Percentiles rank a stretch among this genome's conserved stretches.
Evolutionary conservation across 2,329 filamentous ascomycete genomes (phyloP).

Genomic region (Pseudonectria buxi): DNA sequence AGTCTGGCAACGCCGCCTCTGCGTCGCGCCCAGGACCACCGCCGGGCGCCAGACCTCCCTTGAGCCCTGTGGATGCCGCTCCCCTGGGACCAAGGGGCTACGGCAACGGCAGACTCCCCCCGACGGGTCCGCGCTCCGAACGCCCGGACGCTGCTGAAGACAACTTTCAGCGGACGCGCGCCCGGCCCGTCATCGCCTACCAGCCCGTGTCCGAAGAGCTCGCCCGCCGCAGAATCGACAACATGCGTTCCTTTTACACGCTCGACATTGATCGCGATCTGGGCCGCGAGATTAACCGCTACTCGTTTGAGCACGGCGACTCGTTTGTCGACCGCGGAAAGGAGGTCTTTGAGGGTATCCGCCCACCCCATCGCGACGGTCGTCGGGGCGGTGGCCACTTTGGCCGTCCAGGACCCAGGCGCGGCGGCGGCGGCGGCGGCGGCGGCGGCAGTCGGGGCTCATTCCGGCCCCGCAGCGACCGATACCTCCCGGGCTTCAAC

Average conservation of each 20-base stretch:
- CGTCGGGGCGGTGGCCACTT: too few species aligned
- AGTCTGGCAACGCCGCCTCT: conserved; percentile 18
- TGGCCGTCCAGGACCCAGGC: conserved; percentile 28
- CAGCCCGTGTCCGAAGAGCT: conserved; percentile 58
- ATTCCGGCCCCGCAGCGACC: conserved; percentile 24
- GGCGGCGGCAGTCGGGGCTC: conserved; percentile 17
- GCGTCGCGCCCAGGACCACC: conserved; percentile 13
- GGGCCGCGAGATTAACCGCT: conserved; percentile 54
- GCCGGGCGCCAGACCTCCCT: conserved; percentile 8
- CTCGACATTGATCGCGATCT: conserved; percentile 33
- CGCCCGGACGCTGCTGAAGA: conserved; percentile 25
- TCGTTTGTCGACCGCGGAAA: conserved; percentile 64
- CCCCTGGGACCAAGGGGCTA: conserved; percentile 30
- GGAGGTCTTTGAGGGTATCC: conserved; percentile 60
- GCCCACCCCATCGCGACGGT: conserved; percentile 49
- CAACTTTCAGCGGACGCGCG: conserved; percentile 30
- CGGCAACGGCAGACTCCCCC: conserved; percentile 16
- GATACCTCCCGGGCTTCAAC: conserved; percentile 25
- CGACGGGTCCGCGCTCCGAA: conserved; percentile 33
- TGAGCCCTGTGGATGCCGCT: conserved; percentile 24
- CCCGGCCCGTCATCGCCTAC: conserved; percentile 38
- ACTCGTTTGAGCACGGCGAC: conserved; percentile 64
- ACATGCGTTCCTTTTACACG: conserved; percentile 43
- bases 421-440: conserved; percentile 26
- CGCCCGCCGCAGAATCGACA: conserved; percentile 57